These are phyloP conservation scores for Candida sonorensis DNA, from an alignment of 805 yeast genomes.

Conservation along the genomic window DNA sequence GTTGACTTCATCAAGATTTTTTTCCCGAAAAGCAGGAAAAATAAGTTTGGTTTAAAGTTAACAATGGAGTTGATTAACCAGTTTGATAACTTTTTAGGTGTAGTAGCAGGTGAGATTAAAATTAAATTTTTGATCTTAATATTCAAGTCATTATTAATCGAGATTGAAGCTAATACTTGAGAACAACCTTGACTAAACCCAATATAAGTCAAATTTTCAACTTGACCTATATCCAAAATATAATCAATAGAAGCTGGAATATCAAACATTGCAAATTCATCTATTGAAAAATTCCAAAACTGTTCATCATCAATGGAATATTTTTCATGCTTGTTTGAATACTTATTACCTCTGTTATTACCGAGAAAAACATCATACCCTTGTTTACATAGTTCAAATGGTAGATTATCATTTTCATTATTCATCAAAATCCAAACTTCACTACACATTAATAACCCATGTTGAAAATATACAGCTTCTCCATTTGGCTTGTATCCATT, in stretches of 20 bases:
- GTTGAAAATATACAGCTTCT: slow-evolving; percentile 76
- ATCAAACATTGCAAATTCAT: slow-evolving; percentile 87
- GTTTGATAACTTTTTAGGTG: slow-evolving; percentile 81
- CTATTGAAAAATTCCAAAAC: slow-evolving; percentile 91
- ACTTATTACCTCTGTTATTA: slow-evolving; percentile 88
- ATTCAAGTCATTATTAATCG: slow-evolving; percentile 65
- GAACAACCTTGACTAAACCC: slow-evolving; percentile 97
- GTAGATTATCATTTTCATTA: slow-evolving; percentile 43
- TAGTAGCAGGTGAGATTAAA: slow-evolving; percentile 83
- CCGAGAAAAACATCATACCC: slow-evolving; percentile 97
- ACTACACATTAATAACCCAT: slow-evolving; percentile 83
- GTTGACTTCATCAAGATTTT: slow-evolving; percentile 58
- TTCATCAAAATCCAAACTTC: slow-evolving; percentile 55
- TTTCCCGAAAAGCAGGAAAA: slow-evolving; percentile 70
- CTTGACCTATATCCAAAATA: slow-evolving; percentile 48
- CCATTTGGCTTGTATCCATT: slow-evolving; percentile 28
- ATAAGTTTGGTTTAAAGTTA: slow-evolving; percentile 67
- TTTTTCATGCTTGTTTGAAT: slow-evolving; percentile 70
- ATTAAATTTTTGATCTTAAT: slow-evolving; percentile 40
- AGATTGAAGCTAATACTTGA: slow-evolving; percentile 82
- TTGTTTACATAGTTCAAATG: slow-evolving; percentile 65
- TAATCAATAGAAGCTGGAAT: slow-evolving; percentile 81
- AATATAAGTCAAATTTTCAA: slow-evolving; percentile 50
- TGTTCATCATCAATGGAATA: slow-evolving; percentile 31
- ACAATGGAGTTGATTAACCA: slow-evolving; percentile 70